Percentiles rank a stretch among this genome's conserved stretches.
Evolutionary conservation across 2,329 filamentous ascomycete genomes (phyloP).

Genomic region (Aspergillus pseudoviridinutans): DNA sequence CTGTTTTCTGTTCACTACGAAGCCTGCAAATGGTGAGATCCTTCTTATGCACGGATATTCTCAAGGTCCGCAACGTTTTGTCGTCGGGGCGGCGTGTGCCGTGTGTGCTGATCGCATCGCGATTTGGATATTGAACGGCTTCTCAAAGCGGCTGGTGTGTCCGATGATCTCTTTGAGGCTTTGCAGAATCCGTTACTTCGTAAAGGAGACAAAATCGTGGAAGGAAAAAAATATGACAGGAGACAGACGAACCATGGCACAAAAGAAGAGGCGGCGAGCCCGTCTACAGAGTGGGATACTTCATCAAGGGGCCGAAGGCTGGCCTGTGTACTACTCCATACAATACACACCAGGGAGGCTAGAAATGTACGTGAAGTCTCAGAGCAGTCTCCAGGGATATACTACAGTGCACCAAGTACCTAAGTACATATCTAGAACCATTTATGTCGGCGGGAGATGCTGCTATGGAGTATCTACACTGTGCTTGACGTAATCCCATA

Average conservation of each 20-base stretch:
- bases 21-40: too few relatives aligned
- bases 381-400: background rate
- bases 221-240: too few relatives aligned
- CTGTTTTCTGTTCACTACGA: background rate
- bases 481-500: background rate
- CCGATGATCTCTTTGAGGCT: background rate
- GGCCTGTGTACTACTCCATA: background rate
- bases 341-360: background rate
- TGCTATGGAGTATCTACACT: background rate
- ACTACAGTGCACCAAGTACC: background rate
- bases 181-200: background rate
- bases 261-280: background rate
- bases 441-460: background rate
- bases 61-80: background rate
- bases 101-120: background rate
- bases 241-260: background rate
- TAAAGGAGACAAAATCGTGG: background rate
- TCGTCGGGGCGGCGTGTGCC: background rate
- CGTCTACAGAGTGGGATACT: background rate
- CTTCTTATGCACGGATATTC: background rate
- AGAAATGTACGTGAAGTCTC: background rate
- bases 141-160: background rate
- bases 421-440: background rate
- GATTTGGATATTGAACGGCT: background rate
- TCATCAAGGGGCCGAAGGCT: background rate